Evolutionary conservation across 176 grass and related monocot species (phyloP), one percentile per base, ranked within the genome.

Genomic region (Avena atlantica): DNA sequence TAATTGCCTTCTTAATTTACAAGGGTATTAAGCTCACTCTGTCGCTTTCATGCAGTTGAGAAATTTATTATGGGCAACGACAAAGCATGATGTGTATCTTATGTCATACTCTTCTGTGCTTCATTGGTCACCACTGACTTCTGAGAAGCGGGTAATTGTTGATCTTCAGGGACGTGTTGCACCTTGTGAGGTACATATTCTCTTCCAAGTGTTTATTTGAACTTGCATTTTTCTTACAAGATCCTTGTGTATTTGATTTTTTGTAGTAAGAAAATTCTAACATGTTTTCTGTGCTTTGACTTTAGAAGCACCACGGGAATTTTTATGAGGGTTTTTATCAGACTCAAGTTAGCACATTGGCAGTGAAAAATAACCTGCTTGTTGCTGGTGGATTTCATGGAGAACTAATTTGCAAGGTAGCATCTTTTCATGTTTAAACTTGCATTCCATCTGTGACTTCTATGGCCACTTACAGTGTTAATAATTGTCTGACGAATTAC

Each of bases 351-450:
- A 93, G 90, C 75, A 92, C 93, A 55, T 89, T 98, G 87, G 83
- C 93, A 69, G 90, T 98, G 45, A 95, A 93, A 80, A 70, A 92
- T 76, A 93, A 95, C 72, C 90, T 98, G 61, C 86, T 98, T 70
- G 78, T 98, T 79, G 90, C 81, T 61, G 95, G 95, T 20, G 93
- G 95, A n/a, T 90, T 98, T 85, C 90, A 62, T 72, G 93, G 95
- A 76, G 93, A 95, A 87, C 84, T 95, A 71, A 93, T 98, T 91
- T 98, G 95, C 83, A 98, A 98, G 92, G 95, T 92, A 92, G 85
- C 3, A 19, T 20, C 6, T 86, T 82, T 73, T 81, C 63, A 53
- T 79, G 66, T 84, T 66, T 21, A 81, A 60, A 20, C 14, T 88
- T 15, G 5, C 45, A 69, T 89, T 58, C 17, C 9, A 70, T 63